A percentile compares a stretch with the other conserved stretches of the same genome.
phyloP scores from a whole-genome alignment of 495 filamentous ascomycete genomes.

The Talaromyces wortmannii region DNA sequence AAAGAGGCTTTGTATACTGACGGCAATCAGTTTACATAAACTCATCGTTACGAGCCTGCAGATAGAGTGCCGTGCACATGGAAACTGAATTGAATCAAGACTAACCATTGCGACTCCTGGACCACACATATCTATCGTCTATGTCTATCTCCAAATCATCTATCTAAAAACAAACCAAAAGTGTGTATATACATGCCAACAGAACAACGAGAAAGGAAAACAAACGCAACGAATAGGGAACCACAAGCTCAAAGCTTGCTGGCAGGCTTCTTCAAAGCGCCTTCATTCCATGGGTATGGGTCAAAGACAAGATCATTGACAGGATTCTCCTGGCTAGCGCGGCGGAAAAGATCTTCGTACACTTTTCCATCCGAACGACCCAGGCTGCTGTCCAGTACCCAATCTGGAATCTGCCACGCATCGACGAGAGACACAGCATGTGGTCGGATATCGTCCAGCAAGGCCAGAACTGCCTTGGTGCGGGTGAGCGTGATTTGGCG shows the following conservation, averaged over 20 bases:
- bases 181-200: background rate
- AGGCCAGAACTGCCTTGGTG: constrained; percentile 52
- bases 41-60: too few relatives aligned
- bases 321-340: constrained; percentile 60
- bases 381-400: constrained; percentile 59
- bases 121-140: background rate
- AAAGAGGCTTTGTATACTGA: too few relatives aligned
- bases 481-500: constrained; percentile 57
- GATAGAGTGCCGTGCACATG: too few relatives aligned
- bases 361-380: constrained; percentile 61
- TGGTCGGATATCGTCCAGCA: constrained; percentile 59
- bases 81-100: background rate
- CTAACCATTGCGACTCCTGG: background rate
- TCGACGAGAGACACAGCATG: constrained; percentile 62
- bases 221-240: background rate
- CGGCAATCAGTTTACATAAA: too few relatives aligned
- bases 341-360: constrained; percentile 61
- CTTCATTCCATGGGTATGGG: constrained; percentile 56
- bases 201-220: background rate
- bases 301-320: constrained; percentile 60
- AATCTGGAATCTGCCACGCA: constrained; percentile 63
- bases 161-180: background rate
- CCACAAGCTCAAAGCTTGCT: constrained; percentile 27
- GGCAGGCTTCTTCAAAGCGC: constrained; percentile 48
- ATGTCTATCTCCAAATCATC: background rate